Percentiles rank a stretch among this genome's conserved stretches.
Evolutionary conservation across 2,329 filamentous ascomycete genomes (phyloP).

Genomic region (Hymenoscyphus fructigenus): DNA sequence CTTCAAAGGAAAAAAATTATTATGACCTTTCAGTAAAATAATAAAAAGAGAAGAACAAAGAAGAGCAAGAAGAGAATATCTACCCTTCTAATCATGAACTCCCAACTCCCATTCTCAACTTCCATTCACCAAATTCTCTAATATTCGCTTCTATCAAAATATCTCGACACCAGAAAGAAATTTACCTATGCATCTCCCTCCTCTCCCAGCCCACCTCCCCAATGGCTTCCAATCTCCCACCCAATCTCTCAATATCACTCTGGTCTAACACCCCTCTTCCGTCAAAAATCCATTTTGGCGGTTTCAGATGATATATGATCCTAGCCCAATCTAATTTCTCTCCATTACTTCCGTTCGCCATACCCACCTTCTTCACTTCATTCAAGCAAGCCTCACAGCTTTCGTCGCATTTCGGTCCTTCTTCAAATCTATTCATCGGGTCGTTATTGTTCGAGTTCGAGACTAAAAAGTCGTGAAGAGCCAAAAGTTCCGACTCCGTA

Average conservation of each 20-base stretch:
- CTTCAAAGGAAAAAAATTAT: too few relatives aligned
- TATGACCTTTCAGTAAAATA: too few relatives aligned
- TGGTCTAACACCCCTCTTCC: conserved; percentile 39
- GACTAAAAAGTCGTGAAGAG: conserved; percentile 22
- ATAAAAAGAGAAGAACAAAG: too few relatives aligned
- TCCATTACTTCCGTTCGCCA: conserved; percentile 14
- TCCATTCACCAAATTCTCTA: not conserved
- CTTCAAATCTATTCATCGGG: conserved; percentile 29
- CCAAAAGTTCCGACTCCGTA: conserved; percentile 26
- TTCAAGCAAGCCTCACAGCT: conserved; percentile 39
- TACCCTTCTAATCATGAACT: not conserved
- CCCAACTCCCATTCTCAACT: not conserved
- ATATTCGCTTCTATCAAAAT: not conserved
- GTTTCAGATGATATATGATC: conserved; percentile 45
- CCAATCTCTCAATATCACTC: conserved; percentile 32
- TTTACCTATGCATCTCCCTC: too few relatives aligned
- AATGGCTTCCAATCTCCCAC: conserved; percentile 34
- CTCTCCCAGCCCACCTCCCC: conserved; percentile 16
- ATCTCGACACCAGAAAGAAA: too few relatives aligned
- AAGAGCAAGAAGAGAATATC: not conserved
- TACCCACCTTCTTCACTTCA: conserved; percentile 24
- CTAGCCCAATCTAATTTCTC: conserved; percentile 46
- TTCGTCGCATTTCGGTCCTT: conserved; percentile 30
- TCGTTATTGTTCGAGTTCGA: conserved; percentile 12
- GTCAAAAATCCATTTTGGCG: conserved; percentile 51